Percentiles rank a stretch among this genome's conserved stretches.
Conservation (phyloP, 805 yeast genomes). For the Candida silvicultrix region DNA sequence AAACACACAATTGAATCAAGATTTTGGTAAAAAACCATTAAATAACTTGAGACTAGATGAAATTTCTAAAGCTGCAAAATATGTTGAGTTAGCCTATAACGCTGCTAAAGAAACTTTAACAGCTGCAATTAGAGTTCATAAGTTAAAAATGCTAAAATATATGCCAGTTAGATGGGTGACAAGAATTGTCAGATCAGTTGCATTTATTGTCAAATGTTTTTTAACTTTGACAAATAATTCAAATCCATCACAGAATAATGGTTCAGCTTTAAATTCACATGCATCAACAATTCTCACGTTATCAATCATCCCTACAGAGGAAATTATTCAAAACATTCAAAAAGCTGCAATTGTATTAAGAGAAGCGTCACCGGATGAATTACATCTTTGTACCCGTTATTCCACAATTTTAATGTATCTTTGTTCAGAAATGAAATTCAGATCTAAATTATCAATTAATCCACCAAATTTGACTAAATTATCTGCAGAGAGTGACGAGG, state of each 20-base stretch:
- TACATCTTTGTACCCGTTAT: slow-evolving; percentile 77
- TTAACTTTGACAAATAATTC: slow-evolving; percentile 44
- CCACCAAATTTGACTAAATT: slow-evolving; percentile 22
- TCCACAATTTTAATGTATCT: slow-evolving; percentile 71
- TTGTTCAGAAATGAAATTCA: slow-evolving; percentile 65
- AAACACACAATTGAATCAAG: slow-evolving; percentile 18
- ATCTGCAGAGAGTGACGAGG: slow-evolving; percentile 14
- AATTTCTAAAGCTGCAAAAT: slow-evolving; percentile 64
- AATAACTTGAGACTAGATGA: slow-evolving; percentile 54
- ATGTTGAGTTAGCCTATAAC: slow-evolving; percentile 72
- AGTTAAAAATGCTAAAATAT: slow-evolving; percentile 53
- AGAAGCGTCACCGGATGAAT: slow-evolving; percentile 85
- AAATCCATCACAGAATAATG: slow-evolving; percentile 9
- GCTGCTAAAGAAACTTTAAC: slow-evolving; percentile 78
- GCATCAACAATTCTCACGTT: slow-evolving; percentile 42
- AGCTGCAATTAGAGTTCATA: slow-evolving; percentile 65
- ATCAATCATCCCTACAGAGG: slow-evolving; percentile 64
- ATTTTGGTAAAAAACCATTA: slow-evolving; percentile 9
- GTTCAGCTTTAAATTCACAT: slow-evolving; percentile 25
- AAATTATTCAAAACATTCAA: slow-evolving; percentile 60
- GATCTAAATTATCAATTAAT: slow-evolving; percentile 24
- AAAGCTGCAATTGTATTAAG: slow-evolving; percentile 66
- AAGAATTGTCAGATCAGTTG: slow-evolving; percentile 79
- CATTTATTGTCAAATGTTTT: slow-evolving; percentile 84
- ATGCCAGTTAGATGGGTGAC: slow-evolving; percentile 95